Base-by-base conservation (phyloP, 768 basidiomycete genomes). In the Mycena indigotica region DNA sequence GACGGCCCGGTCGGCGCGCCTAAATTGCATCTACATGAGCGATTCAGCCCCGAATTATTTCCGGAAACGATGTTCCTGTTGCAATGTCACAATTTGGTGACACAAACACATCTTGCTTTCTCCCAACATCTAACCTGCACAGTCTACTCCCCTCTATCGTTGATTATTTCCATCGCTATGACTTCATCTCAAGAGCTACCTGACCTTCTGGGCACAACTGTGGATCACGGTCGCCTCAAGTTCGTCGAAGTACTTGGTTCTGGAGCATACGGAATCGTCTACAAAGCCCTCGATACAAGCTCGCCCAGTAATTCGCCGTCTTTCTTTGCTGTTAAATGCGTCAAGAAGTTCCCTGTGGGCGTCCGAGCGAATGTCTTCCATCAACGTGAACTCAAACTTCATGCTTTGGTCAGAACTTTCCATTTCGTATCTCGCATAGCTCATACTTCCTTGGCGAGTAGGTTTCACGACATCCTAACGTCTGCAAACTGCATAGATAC, bases 191-290 rank as follows among this genome's bases (percentile, higher is more conserved):
- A 75, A 52, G 71, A 79, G 35, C 65, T 82, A 66, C 84, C 82
- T 59, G 74, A 84, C 62, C 80, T 85, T 64, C 72, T 78, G 45
- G 82, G 81, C 52, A 67, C 70, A 50, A 63, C 68, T 52, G 76
- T 92, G 65, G 82, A 84, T 71, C 72, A 80, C 57, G 84, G 83
- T 60, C 84, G 80, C 58, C 80, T 88, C 67, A 77, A 77, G 62
- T 79, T 93, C 60, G 46, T 82, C 57, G 79, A 83, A 57, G 76
- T 78, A 52, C 77, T 94, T 55, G 92, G 89, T 50, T 77, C 83
- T 48, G 93, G 93, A 21, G 84, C 88, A 10, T 91, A 89, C 57
- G 89, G 90, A 56, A 81, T 84, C 46, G 90, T 93, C 63, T 92
- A 93, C 73, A 79, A 82, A 52, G 91, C 88, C 26, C 68, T 85